phyloP scores from a whole-genome alignment of 2,329 filamentous ascomycete genomes.

The Penicillium expansum region DNA sequence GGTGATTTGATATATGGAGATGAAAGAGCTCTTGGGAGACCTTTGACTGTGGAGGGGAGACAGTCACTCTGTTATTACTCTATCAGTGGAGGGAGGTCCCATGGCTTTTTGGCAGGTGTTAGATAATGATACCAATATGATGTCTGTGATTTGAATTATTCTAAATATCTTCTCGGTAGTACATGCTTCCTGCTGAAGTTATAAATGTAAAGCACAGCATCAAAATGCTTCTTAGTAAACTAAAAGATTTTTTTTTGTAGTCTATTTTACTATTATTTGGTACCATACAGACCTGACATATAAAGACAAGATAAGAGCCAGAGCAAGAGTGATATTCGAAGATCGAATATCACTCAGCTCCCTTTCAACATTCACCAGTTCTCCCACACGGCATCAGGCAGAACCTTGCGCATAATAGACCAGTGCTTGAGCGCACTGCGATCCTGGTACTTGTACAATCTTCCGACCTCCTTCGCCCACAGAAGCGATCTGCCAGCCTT shows the following conservation, averaged over 20 bases:
- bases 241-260: neutral
- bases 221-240: neutral
- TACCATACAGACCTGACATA: neutral
- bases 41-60: neutral
- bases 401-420: slow-evolving; percentile 81
- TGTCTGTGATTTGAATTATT: slow-evolving; percentile 12
- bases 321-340: neutral
- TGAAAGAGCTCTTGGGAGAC: neutral
- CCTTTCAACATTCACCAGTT: slow-evolving; percentile 61
- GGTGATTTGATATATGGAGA: slow-evolving; percentile 13
- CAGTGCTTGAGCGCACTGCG: slow-evolving; percentile 81
- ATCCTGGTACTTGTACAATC: slow-evolving; percentile 69
- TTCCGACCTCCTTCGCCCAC: slow-evolving; percentile 56
- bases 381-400: slow-evolving; percentile 80
- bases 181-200: neutral
- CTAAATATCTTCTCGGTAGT: neutral
- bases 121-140: slow-evolving; percentile 32
- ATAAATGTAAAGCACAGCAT: neutral
- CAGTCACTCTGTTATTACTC: slow-evolving; percentile 12
- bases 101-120: slow-evolving; percentile 25
- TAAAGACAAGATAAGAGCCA: neutral
- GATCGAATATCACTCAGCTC: neutral
- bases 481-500: slow-evolving; percentile 45
- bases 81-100: slow-evolving; percentile 17
- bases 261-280: neutral